Base-by-base conservation (phyloP, 2,329 filamentous ascomycete genomes). In the Hymenoscyphus occultus region DNA sequence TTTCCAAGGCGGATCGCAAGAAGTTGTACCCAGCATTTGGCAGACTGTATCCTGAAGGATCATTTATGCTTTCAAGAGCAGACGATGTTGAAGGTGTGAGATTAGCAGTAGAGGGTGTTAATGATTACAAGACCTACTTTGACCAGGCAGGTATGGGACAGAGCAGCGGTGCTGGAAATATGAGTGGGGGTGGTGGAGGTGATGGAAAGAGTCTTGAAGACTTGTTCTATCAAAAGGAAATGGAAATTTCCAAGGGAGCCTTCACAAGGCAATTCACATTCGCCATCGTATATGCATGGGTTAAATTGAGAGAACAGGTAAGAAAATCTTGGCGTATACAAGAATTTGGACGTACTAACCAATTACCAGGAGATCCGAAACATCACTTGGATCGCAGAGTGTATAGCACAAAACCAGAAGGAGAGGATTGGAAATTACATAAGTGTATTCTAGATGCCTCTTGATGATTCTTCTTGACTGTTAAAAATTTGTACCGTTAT, bases 341-440 rank as follows among this genome's bases (percentile, higher is more conserved):
- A 51, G 40, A 19, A 58, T 6, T 32, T 28, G 51, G 63, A 69
- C 69, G 60, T 61, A 63, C 76, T 80, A 74, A 83, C 74, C 32
- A 51, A 4, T 22, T 3, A 22, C 6, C 68, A 98, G 93, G 95
- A 99, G 90, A 97, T 98, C 74, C 91, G 95, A 71, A 99, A 99
- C 80, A 97, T 99, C 75, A 98, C 95, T 61, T 99, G 95, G 95
- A 99, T 99, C 78, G 90, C 95, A 28, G 95, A 99, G 80, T 99
- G 95, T 81, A 99, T 99, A 85, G 95, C 95, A 64, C 95, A 99
- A 81, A 97, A 97, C 82, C 95, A 99, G 80, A 99, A 99, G 83
- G 95, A 99, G 79, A 88, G 95, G 76, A 98, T 99, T 77, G 91
- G 92, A 73, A 99, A 98, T 81, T 99, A 96, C 80, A 99, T 99